These are phyloP conservation scores for Venturia asperata DNA, from an alignment of 2,329 filamentous ascomycete species.

Conservation along the genomic window DNA sequence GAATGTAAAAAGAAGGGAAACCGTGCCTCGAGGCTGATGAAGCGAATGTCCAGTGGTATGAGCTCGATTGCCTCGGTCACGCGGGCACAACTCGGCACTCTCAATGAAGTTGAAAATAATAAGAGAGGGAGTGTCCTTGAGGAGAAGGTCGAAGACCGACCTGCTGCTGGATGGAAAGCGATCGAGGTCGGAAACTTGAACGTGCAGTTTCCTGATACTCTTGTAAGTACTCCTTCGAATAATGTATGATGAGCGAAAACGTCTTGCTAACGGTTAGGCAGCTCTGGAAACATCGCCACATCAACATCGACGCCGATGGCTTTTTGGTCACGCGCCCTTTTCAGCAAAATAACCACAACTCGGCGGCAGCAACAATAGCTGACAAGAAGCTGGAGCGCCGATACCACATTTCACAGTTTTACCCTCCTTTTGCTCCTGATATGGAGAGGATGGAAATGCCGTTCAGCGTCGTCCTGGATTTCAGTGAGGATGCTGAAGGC, in stretches of 20 bases:
- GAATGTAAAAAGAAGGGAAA: constrained; percentile 49
- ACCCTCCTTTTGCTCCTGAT: constrained; percentile 71
- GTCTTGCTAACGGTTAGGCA: constrained; percentile 23
- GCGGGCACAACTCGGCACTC: constrained; percentile 9
- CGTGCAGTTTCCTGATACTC: constrained; percentile 90
- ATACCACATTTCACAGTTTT: constrained; percentile 82
- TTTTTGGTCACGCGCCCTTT: constrained; percentile 59
- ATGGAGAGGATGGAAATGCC: constrained; percentile 88
- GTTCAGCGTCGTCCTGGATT: constrained; percentile 66
- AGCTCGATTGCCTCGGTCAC: constrained; percentile 33
- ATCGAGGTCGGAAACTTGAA: constrained; percentile 84
- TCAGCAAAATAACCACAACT: not conserved
- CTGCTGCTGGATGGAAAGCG: constrained; percentile 38
- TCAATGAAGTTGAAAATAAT: constrained; percentile 3
- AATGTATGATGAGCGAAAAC: not conserved
- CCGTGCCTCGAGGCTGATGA: constrained; percentile 56
- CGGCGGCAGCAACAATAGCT: not conserved
- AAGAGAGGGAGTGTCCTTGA: constrained; percentile 27
- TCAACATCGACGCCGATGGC: constrained; percentile 77
- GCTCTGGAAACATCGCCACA: constrained; percentile 89
- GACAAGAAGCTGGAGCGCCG: constrained; percentile 54
- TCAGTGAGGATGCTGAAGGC: constrained; percentile 38
- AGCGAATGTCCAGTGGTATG: constrained; percentile 56
- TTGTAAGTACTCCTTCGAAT: constrained; percentile 42
- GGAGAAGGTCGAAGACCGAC: constrained; percentile 28